These are phyloP conservation scores for Kodamaea sp. DNA, from an alignment of 1,139 yeast species.

Conservation along the genomic window DNA sequence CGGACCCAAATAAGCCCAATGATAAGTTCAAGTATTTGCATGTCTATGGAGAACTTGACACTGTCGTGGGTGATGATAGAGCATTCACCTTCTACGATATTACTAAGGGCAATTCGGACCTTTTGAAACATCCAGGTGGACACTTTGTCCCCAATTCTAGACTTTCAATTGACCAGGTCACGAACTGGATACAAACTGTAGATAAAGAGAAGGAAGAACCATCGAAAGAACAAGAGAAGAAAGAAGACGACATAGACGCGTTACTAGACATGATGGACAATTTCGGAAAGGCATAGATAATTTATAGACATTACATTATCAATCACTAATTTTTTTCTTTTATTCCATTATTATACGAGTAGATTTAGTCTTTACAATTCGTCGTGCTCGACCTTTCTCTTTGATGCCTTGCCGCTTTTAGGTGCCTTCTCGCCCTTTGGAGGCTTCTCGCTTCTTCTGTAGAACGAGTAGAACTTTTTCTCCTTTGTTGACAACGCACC, in stretches of 20 bases:
- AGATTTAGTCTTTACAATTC: no score
- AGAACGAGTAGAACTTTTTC: conserved; percentile 28
- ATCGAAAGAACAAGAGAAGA: conserved; percentile 14
- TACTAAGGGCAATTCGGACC: conserved; percentile 45
- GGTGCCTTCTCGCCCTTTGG: no score
- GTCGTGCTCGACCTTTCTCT: conserved; percentile 28
- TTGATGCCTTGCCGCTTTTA: no score
- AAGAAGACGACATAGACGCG: conserved; percentile 29
- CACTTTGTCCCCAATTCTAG: conserved; percentile 82
- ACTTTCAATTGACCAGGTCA: conserved; percentile 56
- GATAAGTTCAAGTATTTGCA: conserved; percentile 53
- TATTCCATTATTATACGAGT: no score
- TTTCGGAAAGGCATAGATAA: conserved; percentile 18
- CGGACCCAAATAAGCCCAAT: conserved; percentile 12
- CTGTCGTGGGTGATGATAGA: conserved; percentile 79
- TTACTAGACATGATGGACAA: conserved; percentile 41
- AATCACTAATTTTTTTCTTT: no score
- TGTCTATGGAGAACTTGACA: conserved; percentile 83
- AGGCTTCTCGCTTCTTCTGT: conserved; percentile 31
- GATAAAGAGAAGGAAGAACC: conserved; percentile 16
- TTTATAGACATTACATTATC: neutral
- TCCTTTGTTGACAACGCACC: conserved; percentile 43
- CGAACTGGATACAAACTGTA: conserved; percentile 49
- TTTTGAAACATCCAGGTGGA: conserved; percentile 78
- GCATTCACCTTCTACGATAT: conserved; percentile 58